Evolutionary conservation across 1,139 yeast genomes (phyloP), one percentile per base, ranked within the genome.

Genomic region (Kodamaea suecica): DNA sequence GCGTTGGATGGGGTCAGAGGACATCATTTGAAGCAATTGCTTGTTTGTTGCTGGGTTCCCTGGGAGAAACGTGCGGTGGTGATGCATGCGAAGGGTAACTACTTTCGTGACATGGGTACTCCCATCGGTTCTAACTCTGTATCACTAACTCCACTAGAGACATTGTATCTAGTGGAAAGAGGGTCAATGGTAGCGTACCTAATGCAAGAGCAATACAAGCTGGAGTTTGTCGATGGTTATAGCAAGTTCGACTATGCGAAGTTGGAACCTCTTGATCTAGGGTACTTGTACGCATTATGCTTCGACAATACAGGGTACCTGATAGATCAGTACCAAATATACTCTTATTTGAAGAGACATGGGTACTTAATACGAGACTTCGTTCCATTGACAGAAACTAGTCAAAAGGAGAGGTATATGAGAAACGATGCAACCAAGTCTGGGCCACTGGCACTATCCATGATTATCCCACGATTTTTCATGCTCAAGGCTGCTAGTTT

Each of bases 141-240:
- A 15, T 69, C 76, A 66, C 61, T 90, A 27, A 63, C 61, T 14
- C 73, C 78, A 8, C 78, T 85, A 39, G 97, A 90, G 49, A 72
- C 81, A 4, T 61, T 87, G 1, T 90, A 88, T 54, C 63, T 90
- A 37, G 76, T 81, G 2, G 96, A 90, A 55, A 68, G 97, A 52
- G 97, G 97, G 0, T 76, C 87, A 2, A 66, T 87, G 55, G 66
- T 78, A 17, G 76, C 85, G 14, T 78, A 67, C 52, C 57, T 66
- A 37, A 23, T 38, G 8, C 45, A 50, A 11, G 43, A 41, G 1
- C 44, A 50, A 8, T 72, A 30, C 17, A 29, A 17, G 21, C 15
- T 11, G 5, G 26, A 17, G 7, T 24, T 31, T 15, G 33, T 20
- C 16, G 26, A 8, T 8, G 36, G 34, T 4, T 17, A 17, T 9